Percentiles rank a stretch among this genome's conserved stretches.
Conservation (phyloP, 129 eudicot species). For the Lonicera japonica region DNA sequence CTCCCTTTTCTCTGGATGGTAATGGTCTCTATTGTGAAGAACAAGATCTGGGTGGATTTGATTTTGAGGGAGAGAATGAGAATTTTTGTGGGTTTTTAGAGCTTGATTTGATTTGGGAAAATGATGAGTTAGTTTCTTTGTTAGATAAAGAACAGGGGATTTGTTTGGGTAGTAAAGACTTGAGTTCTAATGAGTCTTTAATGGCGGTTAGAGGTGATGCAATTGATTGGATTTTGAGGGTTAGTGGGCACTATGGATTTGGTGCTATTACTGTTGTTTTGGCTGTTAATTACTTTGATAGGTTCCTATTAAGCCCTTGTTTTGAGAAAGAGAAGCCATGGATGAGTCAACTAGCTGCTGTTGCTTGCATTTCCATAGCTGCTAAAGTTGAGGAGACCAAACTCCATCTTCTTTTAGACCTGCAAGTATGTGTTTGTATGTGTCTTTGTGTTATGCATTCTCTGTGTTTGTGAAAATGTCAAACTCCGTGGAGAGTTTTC, state of each 20-base stretch:
- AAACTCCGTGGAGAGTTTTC: not conserved
- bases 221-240: constrained; percentile 73
- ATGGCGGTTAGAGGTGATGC: constrained; percentile 19
- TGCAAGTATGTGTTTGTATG: constrained; percentile 50
- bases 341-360: constrained; percentile 86
- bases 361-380: constrained; percentile 89
- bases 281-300: constrained; percentile 78
- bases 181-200: constrained; percentile 27
- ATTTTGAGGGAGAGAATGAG: constrained; percentile 21
- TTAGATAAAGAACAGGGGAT: constrained; percentile 49
- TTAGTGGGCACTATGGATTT: constrained; percentile 56
- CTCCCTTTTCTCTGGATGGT: constrained; percentile 22
- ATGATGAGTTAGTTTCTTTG: constrained; percentile 55
- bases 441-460: not conserved
- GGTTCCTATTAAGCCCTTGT: constrained; percentile 44
- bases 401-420: constrained; percentile 68
- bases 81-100: too few species aligned
- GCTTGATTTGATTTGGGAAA: constrained; percentile 54
- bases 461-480: constrained; percentile 24
- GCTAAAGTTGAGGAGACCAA: constrained; percentile 92
- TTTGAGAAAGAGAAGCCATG: constrained; percentile 82
- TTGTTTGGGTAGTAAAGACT: constrained; percentile 11
- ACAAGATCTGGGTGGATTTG: constrained; percentile 43
- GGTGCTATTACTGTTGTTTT: constrained; percentile 49
- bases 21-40: constrained; percentile 44